Evolutionary conservation across 2,329 filamentous ascomycete genomes (phyloP).

Genomic region (Cladosporium sp.): DNA sequence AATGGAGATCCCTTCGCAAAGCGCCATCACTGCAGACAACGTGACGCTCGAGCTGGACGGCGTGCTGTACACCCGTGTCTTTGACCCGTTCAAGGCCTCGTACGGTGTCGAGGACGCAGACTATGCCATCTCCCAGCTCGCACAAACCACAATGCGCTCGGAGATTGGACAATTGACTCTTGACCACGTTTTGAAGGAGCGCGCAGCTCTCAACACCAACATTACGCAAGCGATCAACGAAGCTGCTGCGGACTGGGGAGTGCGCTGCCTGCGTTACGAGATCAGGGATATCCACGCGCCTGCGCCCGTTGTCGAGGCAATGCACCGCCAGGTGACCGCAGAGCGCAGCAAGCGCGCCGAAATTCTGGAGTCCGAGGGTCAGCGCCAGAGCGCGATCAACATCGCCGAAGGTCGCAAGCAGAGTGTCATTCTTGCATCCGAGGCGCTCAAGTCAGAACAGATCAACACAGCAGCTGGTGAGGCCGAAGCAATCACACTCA

Average conservation of each 20-base stretch:
- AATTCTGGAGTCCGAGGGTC: slow-evolving; percentile 95
- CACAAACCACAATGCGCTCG: slow-evolving; percentile 97
- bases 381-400: slow-evolving; percentile 96
- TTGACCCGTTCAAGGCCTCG: slow-evolving; percentile 97
- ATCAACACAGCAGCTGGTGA: slow-evolving; percentile 94
- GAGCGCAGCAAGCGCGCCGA: slow-evolving; percentile 97
- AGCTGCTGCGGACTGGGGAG: slow-evolving; percentile 93
- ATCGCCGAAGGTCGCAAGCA: slow-evolving; percentile 98
- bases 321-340: slow-evolving; percentile 97
- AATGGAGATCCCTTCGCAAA: slow-evolving; percentile 96
- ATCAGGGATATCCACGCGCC: slow-evolving; percentile 98
- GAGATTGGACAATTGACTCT: slow-evolving; percentile 96
- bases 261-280: slow-evolving; percentile 94
- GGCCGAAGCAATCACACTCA: slow-evolving; percentile 86
- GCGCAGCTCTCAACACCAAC: slow-evolving; percentile 92
- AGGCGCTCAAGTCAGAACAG: slow-evolving; percentile 84
- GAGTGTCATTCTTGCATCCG: slow-evolving; percentile 91
- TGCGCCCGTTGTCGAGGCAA: slow-evolving; percentile 88
- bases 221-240: slow-evolving; percentile 99
- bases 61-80: slow-evolving; percentile 91
- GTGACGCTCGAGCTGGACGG: slow-evolving; percentile 96
- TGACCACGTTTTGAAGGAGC: slow-evolving; percentile 97
- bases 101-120: slow-evolving; percentile 98
- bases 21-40: slow-evolving; percentile 97
- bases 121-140: slow-evolving; percentile 96